Conservation (phyloP, 2,329 filamentous ascomycete species). For the Colletotrichum sansevieriae region DNA sequence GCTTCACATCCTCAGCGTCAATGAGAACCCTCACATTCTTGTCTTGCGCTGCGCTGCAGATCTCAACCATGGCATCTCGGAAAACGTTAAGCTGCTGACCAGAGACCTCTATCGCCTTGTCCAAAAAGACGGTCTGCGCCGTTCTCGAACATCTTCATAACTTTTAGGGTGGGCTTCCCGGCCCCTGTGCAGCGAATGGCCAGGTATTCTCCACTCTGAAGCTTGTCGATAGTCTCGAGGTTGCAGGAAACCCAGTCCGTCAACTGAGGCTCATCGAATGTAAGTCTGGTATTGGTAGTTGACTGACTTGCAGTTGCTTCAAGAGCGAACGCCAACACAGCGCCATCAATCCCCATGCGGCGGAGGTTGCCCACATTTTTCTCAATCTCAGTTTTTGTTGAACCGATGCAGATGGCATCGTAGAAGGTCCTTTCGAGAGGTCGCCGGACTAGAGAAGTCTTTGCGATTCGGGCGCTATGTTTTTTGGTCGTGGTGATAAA, state of each 20-base stretch:
- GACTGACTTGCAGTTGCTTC: neutral
- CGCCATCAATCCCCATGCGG: constrained; percentile 10
- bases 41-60: too few relatives aligned
- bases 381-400: neutral
- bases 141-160: neutral
- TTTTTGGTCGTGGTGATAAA: neutral
- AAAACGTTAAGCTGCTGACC: too few relatives aligned
- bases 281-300: neutral
- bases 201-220: too few relatives aligned
- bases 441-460: neutral
- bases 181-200: neutral
- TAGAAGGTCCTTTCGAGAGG: neutral
- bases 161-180: neutral
- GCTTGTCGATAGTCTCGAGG: neutral
- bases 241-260: constrained; percentile 4
- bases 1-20: too few relatives aligned
- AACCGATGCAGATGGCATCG: neutral
- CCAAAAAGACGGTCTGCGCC: neutral
- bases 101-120: neutral
- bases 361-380: neutral
- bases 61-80: too few relatives aligned
- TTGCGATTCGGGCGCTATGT: neutral
- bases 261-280: neutral
- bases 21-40: too few relatives aligned
- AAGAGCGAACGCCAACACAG: neutral